Evolutionary conservation across 345 rosid genomes (phyloP), one percentile per base, ranked within the genome.

Genomic region (Gossypioides kirkii): DNA sequence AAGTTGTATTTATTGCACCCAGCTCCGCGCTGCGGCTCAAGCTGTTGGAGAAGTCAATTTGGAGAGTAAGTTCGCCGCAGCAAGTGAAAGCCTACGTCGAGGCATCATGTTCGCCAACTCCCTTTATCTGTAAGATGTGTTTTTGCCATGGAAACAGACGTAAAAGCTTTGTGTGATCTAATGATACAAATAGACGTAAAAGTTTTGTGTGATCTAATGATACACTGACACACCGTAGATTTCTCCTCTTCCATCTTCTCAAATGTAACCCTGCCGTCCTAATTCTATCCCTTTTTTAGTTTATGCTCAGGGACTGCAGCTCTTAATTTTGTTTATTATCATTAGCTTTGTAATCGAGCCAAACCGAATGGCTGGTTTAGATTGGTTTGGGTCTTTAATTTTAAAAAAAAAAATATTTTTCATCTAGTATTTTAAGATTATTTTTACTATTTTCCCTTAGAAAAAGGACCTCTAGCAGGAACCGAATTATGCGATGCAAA

Each of bases 91-190:
- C 85, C 87, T 95, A 72, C 89, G 91, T 1, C 82, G 93, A 74
- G 99, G 98, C 46, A 91, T 95, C 54, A 92, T 94, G 97, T 85
- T 94, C 83, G 97, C 97, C 20, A 91, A 91, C 79, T 93, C 98
- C 56, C 93, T 93, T 54, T 89, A 93, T 78, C 80, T 88, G 76
- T 87, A 72, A 32, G 82, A 77, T 58, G 65, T 61, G 43, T 28
- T 28, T 32, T 61, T 28, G 18, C 18, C 9, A 58, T 58, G 18
- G 47, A 23, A 8, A 41, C 6, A 13, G 13, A 22, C 62, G 11
- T 23, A 25, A 43, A 58, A 28, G 42, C 41, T 60, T 60, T 26
- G n/a, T 26, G 32, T 6, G 10, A 18, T 59, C 63, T 59, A 8
- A 14, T 58, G 5, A 9, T 43, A 25, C 9, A 53, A n/a, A n/a